Evolutionary conservation across 2,329 filamentous ascomycete genomes (phyloP).

Genomic region (Xylariaceae sp.): DNA sequence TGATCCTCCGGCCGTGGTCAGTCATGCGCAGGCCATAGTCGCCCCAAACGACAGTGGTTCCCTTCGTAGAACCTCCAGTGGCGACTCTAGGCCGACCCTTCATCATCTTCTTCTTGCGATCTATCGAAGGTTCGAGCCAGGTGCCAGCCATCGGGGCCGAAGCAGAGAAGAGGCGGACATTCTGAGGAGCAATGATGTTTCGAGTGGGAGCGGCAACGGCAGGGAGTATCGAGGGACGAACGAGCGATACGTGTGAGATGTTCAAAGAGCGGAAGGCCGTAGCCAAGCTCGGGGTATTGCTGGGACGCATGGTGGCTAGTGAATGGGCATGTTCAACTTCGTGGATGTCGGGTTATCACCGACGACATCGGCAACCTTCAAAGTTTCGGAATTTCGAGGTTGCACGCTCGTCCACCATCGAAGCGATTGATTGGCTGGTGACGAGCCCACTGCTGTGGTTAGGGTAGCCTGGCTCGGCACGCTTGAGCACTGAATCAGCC

Average conservation of each 20-base stretch:
- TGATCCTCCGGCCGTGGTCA: slow-evolving; percentile 89
- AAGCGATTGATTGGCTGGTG: slow-evolving; percentile 9
- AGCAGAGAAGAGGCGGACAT: slow-evolving; percentile 68
- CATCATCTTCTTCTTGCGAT: slow-evolving; percentile 81
- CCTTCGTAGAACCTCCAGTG: slow-evolving; percentile 85
- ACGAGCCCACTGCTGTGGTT: too few relatives aligned
- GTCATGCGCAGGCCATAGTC: slow-evolving; percentile 92
- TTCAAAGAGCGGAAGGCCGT: slow-evolving; percentile 50
- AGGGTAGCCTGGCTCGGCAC: too few relatives aligned
- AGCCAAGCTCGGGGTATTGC: slow-evolving; percentile 41
- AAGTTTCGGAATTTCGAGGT: slow-evolving; percentile 6
- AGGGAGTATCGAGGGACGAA: slow-evolving; percentile 34
- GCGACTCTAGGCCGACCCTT: slow-evolving; percentile 85
- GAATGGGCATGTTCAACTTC: slow-evolving; percentile 10
- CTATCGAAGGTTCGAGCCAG: slow-evolving; percentile 77
- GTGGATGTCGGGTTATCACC: not conserved
- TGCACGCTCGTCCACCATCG: slow-evolving; percentile 1
- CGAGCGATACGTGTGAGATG: slow-evolving; percentile 38
- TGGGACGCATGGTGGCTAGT: slow-evolving; percentile 43
- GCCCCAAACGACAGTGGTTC: slow-evolving; percentile 93
- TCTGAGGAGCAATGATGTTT: slow-evolving; percentile 35
- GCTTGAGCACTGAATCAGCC: too few relatives aligned
- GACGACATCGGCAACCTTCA: not conserved
- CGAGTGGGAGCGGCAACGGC: slow-evolving; percentile 29
- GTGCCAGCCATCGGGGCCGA: slow-evolving; percentile 56